Evolutionary conservation across 257 asterid species (phyloP).

Genomic region (Osmanthus fragrans): DNA sequence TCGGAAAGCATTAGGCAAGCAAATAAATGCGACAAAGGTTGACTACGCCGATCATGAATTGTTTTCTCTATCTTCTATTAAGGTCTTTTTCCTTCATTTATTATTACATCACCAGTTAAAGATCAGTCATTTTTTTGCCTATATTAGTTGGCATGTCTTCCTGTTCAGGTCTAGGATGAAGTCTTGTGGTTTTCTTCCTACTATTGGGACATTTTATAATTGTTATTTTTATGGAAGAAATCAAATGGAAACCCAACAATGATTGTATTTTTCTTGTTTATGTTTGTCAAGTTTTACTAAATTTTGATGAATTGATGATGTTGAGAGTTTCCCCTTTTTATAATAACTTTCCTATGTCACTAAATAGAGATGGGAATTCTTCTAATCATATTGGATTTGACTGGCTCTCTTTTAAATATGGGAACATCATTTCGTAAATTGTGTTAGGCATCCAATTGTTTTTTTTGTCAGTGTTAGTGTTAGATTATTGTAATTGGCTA

Average conservation of each 20-base stretch:
- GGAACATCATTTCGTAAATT: background rate
- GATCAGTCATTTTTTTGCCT: background rate
- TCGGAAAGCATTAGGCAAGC: conserved; percentile 79
- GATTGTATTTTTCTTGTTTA: background rate
- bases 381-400: too few relatives aligned
- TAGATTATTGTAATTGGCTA: too few relatives aligned
- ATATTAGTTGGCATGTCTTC: too few relatives aligned
- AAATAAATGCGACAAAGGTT: conserved; percentile 67
- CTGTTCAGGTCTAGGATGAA: too few relatives aligned
- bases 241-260: background rate
- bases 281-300: background rate
- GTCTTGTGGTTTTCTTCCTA: too few relatives aligned
- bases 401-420: background rate
- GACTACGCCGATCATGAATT: conserved; percentile 73
- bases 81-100: conserved; percentile 39
- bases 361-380: background rate
- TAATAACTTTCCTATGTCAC: background rate
- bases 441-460: background rate
- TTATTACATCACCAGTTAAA: background rate
- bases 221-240: background rate
- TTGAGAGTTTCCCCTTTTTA: background rate
- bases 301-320: background rate
- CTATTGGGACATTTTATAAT: background rate
- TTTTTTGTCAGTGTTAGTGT: background rate
- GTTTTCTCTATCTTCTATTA: conserved; percentile 71